Percentiles rank a stretch among this genome's conserved stretches.
These are phyloP conservation scores for Punctularia strigosozonata DNA, from an alignment of 768 basidiomycete species.

Conservation along the genomic window DNA sequence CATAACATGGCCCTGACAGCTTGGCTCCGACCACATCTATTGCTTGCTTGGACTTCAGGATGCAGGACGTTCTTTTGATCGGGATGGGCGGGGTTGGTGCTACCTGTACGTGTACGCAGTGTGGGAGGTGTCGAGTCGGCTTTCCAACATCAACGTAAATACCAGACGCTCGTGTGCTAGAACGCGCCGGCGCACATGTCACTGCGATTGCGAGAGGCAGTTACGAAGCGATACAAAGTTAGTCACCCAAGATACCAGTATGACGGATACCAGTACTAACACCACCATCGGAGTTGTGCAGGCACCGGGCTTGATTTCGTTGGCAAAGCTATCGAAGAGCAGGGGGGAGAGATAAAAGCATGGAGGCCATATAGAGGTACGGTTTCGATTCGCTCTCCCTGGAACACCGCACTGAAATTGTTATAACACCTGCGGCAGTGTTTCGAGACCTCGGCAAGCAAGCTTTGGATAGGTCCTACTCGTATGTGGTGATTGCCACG, in stretches of 20 bases:
- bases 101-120: slow-evolving; percentile 33
- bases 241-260: not conserved
- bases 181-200: slow-evolving; percentile 26
- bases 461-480: slow-evolving; percentile 49
- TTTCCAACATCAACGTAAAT: not conserved
- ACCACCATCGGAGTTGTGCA: too few species aligned
- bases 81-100: slow-evolving; percentile 58
- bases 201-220: slow-evolving; percentile 34
- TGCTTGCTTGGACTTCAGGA: too few species aligned
- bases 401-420: slow-evolving; percentile 1
- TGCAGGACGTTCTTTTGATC: slow-evolving; percentile 42
- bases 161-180: slow-evolving; percentile 43
- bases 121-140: not conserved
- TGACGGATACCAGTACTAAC: not conserved
- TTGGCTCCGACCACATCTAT: too few species aligned
- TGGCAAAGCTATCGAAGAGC: slow-evolving; percentile 46
- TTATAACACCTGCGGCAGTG: slow-evolving; percentile 19
- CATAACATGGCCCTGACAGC: too few species aligned
- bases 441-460: slow-evolving; percentile 44
- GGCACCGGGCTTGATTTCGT: too few species aligned
- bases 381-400: slow-evolving; percentile 26
- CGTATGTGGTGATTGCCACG: slow-evolving; percentile 55
- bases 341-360: slow-evolving; percentile 39
- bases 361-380: slow-evolving; percentile 61
- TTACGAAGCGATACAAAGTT: slow-evolving; percentile 30